Evolutionary conservation across 179 eudicot species (phyloP).

Genomic region (Sideroxylon spinosum): DNA sequence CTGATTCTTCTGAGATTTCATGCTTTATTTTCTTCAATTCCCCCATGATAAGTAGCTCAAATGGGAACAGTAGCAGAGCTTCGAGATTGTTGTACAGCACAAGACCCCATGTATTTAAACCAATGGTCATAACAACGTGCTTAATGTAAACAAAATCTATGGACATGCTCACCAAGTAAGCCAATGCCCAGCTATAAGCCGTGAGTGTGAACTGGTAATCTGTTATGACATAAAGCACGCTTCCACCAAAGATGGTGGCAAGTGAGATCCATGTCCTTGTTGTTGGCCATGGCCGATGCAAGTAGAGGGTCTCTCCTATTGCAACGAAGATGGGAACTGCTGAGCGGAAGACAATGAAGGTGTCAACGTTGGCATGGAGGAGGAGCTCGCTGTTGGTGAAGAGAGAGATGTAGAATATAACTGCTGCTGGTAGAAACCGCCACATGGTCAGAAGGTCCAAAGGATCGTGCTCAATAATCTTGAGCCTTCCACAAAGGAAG

Average conservation of each 20-base stretch:
- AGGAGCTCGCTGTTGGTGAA: constrained; percentile 96
- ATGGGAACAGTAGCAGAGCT: constrained; percentile 78
- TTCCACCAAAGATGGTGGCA: constrained; percentile 77
- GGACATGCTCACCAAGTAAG: constrained; percentile 89
- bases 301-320: constrained; percentile 77
- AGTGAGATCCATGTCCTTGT: constrained; percentile 81
- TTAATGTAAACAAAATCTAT: constrained; percentile 96
- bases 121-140: constrained; percentile 94
- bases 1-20: constrained; percentile 70
- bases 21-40: constrained; percentile 88
- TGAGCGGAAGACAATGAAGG: constrained; percentile 90
- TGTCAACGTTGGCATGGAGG: constrained; percentile 92
- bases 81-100: constrained; percentile 94
- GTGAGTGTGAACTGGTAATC: constrained; percentile 85
- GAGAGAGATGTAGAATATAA: constrained; percentile 85
- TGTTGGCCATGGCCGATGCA: constrained; percentile 95
- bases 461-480: constrained; percentile 63
- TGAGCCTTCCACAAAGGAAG: constrained; percentile 52
- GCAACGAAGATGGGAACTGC: constrained; percentile 94
- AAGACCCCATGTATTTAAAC: constrained; percentile 89
- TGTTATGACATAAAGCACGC: constrained; percentile 76
- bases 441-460: constrained; percentile 76
- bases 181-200: constrained; percentile 93
- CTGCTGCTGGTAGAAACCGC: constrained; percentile 84
- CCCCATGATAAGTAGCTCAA: constrained; percentile 88